A percentile compares a stretch with the other conserved stretches of the same genome.
These are phyloP conservation scores for Beta corolliflora DNA, from an alignment of 179 eudicot genomes.

Conservation along the genomic window DNA sequence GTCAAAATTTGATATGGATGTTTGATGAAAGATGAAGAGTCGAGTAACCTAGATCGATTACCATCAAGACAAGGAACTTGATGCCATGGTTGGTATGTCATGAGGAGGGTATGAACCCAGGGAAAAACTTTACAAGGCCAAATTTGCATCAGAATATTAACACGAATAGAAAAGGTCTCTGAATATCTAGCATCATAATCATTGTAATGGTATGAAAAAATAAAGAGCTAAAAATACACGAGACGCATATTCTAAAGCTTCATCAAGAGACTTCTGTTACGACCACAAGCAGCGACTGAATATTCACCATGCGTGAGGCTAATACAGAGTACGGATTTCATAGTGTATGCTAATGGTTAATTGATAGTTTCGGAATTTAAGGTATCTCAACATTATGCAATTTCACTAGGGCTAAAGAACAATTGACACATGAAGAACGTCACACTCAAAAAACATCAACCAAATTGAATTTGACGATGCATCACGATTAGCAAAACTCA, in stretches of 20 bases:
- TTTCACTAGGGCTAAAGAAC: neutral
- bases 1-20: neutral
- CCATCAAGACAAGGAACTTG: neutral
- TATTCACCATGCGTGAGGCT: neutral
- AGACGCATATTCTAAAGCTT: neutral
- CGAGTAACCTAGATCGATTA: neutral
- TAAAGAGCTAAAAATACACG: neutral
- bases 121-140: neutral
- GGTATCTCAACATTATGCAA: neutral
- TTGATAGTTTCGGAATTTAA: neutral
- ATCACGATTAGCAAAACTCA: constrained; percentile 21
- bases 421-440: neutral
- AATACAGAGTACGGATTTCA: neutral
- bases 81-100: neutral
- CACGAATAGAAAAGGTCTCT: neutral
- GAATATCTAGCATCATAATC: neutral
- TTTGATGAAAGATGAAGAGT: neutral
- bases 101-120: neutral
- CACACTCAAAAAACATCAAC: neutral
- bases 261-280: neutral
- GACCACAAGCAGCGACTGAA: neutral
- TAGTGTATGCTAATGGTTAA: neutral
- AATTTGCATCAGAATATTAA: neutral
- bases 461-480: neutral
- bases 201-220: neutral